Evolutionary conservation across 768 basidiomycete species (phyloP), one percentile per base, ranked within the genome.

Genomic region (Podaxis sp.): DNA sequence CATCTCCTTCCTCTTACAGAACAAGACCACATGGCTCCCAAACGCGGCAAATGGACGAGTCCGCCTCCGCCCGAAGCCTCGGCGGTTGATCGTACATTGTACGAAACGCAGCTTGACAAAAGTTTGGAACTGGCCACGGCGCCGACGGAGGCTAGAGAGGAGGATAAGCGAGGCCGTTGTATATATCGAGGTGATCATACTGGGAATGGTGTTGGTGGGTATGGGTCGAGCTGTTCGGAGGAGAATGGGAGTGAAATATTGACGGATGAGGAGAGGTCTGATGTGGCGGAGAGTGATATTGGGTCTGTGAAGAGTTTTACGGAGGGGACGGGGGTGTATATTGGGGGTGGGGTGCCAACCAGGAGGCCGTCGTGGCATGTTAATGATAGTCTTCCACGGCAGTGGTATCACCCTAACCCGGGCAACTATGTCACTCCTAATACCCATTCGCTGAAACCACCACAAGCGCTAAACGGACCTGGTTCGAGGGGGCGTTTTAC

Each of bases 11-110:
- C n/a, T 4, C 42, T 32, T 5, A 35, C 81, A 6, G 84, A 81
- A 46, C 85, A 87, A 1, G 86, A 87, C 60, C 89, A 90, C 65
- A 91, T 92, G 91, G 90, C 89, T 16, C 89, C 91, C 1, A 87
- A 81, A 68, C 83, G 91, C 32, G 77, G 82, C 35, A 88, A 89
- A 71, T 93, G 91, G 91, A 93, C 91, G 1, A 91, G 89, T 64
- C 90, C 91, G 7, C 91, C 91, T 25, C 89, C 91, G 3, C 83
- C 86, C 0, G 89, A 88, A 66, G 91, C 90, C 0, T 78, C 91
- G 0, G 77, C 82, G 9, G 81, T 80, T 23, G 89, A 83, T 64
- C 89, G 84, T 50, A 79, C 81, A 2, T 73, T 85, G 18, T 93
- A 90, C 66, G 87, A 90, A 68, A 82, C 78, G 61, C 79, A 86